phyloP scores from a whole-genome alignment of 2,329 filamentous ascomycete genomes.

The Piedraia hortae region DNA sequence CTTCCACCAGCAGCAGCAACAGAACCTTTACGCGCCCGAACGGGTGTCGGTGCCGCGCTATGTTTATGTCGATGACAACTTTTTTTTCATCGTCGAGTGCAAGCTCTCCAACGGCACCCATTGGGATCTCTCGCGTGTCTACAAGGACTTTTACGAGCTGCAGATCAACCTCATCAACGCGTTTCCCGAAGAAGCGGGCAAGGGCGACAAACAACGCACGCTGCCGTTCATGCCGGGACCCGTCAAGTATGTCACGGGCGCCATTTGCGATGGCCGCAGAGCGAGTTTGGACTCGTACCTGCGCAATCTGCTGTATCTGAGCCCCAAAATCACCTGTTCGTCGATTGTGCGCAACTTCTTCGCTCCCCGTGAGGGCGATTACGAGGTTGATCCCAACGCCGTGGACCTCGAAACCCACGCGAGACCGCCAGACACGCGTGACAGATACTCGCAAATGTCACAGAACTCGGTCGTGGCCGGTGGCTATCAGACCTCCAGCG shows the following conservation, averaged over 20 bases:
- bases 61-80: conserved; percentile 90
- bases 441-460: conserved; percentile 20
- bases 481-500: conserved; percentile 5
- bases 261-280: conserved; percentile 75
- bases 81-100: conserved; percentile 94
- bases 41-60: conserved; percentile 71
- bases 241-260: conserved; percentile 93
- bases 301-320: conserved; percentile 64
- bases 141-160: conserved; percentile 97
- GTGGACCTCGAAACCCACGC: conserved; percentile 31
- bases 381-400: conserved; percentile 56
- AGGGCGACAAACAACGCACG: conserved; percentile 45
- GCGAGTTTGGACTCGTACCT: conserved; percentile 91
- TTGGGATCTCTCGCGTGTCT: conserved; percentile 84
- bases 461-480: conserved; percentile 6
- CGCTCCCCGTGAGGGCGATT: conserved; percentile 66
- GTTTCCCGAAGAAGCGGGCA: conserved; percentile 80
- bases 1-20: conserved; percentile 18
- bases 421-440: conserved; percentile 37
- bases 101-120: conserved; percentile 68
- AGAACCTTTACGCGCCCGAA: conserved; percentile 37
- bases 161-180: conserved; percentile 81
- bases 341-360: conserved; percentile 76
- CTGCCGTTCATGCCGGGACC: conserved; percentile 95
- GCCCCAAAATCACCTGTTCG: conserved; percentile 58